Conservation (phyloP, 495 filamentous ascomycete species). For the Bacidia gigantensis region DNA sequence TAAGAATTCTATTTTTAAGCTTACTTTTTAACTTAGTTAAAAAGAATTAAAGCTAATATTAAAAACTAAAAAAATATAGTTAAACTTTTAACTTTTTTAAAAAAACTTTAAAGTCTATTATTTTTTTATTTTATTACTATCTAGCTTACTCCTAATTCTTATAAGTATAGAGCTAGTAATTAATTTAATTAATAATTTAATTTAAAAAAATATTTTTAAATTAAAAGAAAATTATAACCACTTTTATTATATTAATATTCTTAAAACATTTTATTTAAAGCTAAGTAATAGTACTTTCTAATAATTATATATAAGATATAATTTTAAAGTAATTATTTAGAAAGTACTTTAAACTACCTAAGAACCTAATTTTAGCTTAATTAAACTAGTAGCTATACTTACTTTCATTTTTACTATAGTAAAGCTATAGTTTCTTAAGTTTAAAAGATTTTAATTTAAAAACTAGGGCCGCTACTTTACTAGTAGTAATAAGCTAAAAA, state of each 20-base stretch:
- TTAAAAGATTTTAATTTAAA: too few species aligned
- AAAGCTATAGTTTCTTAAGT: too few species aligned
- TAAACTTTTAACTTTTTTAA: too few species aligned
- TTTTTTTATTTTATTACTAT: neutral
- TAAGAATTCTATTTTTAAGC: neutral
- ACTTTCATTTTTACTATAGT: neutral
- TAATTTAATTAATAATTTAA: too few species aligned
- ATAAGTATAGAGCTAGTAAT: too few species aligned
- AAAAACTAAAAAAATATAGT: slow-evolving; percentile 5
- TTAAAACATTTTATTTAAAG: too few species aligned
- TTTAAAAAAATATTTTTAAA: too few species aligned
- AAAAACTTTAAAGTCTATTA: neutral
- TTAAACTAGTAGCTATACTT: neutral
- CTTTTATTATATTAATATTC: too few species aligned
- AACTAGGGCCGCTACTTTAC: neutral
- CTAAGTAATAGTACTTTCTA: too few species aligned
- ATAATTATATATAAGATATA: neutral
- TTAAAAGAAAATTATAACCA: too few species aligned
- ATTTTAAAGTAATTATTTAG: neutral
- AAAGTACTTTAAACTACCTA: neutral
- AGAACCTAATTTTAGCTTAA: neutral
- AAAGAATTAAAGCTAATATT: too few species aligned
- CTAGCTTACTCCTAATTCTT: too few species aligned
- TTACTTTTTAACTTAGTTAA: neutral
- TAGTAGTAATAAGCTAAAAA: neutral